Evolutionary conservation across 441 rosid species (phyloP).

Genomic region (Raphanus hybrid): DNA sequence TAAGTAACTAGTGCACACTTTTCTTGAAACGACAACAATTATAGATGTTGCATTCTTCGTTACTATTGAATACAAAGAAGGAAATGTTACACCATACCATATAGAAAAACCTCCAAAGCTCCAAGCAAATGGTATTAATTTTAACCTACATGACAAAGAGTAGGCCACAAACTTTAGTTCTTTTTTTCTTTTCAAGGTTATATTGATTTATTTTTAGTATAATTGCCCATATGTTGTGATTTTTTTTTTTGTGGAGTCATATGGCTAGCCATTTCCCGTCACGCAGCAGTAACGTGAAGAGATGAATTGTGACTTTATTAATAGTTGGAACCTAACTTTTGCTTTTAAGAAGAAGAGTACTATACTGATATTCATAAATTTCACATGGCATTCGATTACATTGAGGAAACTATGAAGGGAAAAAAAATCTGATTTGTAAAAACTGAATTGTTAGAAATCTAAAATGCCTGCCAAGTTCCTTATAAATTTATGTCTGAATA

Average conservation of each 20-base stretch:
- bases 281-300: conserved; percentile 2
- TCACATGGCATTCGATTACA: no score
- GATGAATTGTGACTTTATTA: background rate
- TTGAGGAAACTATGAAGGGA: no score
- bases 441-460: no score
- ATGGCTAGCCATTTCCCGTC: background rate
- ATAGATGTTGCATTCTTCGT: background rate
- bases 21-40: background rate
- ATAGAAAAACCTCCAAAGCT: background rate
- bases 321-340: no score
- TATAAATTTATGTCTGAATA: no score
- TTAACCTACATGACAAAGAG: background rate
- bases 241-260: background rate
- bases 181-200: background rate
- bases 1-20: background rate
- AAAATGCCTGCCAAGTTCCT: no score
- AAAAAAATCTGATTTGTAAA: no score
- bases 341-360: no score
- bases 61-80: background rate
- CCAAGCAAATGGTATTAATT: background rate
- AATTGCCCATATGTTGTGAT: background rate
- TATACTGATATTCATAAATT: no score
- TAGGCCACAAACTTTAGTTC: conserved; percentile 1
- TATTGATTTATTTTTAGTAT: background rate
- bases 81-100: conserved; percentile 10